Percentiles rank a stretch among this genome's conserved stretches.
These are phyloP conservation scores for Davidsoniella australis DNA, from an alignment of 2,329 filamentous ascomycete species.

Conservation along the genomic window DNA sequence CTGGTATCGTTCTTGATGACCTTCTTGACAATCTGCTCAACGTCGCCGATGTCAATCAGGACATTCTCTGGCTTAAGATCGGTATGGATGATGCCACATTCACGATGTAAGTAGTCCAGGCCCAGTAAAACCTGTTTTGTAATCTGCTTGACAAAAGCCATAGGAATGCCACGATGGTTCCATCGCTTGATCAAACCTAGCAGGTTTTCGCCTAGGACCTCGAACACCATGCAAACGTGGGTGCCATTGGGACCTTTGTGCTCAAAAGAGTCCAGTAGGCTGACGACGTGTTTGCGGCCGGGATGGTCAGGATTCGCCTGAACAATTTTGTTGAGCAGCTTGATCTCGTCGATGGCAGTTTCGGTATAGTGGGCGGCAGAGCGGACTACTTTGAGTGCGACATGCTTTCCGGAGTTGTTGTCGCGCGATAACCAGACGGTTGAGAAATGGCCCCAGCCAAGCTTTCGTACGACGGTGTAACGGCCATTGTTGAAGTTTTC, in stretches of 20 bases:
- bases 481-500: constrained; percentile 96
- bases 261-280: constrained; percentile 88
- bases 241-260: constrained; percentile 93
- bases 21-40: constrained; percentile 94
- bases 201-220: constrained; percentile 89
- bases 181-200: constrained; percentile 92
- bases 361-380: constrained; percentile 98
- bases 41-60: constrained; percentile 94
- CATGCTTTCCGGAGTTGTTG: constrained; percentile 78
- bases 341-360: constrained; percentile 97
- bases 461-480: constrained; percentile 89
- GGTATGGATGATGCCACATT: constrained; percentile 98
- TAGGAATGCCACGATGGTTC: constrained; percentile 95
- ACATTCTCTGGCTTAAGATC: constrained; percentile 97
- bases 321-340: constrained; percentile 91
- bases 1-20: constrained; percentile 66
- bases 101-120: constrained; percentile 87
- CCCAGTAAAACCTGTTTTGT: constrained; percentile 94
- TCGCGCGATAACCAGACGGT: constrained; percentile 78
- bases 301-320: constrained; percentile 89
- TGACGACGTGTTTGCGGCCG: constrained; percentile 87
- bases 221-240: constrained; percentile 98
- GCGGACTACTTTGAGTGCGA: constrained; percentile 92
- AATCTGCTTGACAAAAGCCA: constrained; percentile 94
- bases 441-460: constrained; percentile 98